Base-by-base conservation (phyloP, 306 rosid species). In the Chamaecrista fasciculata region DNA sequence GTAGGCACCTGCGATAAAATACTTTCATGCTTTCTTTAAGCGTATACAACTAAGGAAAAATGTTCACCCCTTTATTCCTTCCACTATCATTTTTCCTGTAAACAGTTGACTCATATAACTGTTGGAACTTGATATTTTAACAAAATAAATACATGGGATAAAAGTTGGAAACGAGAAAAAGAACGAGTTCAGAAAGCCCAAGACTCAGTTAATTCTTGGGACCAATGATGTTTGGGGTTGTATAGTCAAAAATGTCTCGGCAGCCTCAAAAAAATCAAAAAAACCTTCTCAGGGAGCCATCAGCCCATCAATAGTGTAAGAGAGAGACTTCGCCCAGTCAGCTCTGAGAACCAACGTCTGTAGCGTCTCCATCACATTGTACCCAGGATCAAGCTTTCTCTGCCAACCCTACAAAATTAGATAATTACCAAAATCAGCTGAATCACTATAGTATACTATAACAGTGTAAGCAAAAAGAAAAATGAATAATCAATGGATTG, bases 241-340 rank as follows among this genome's bases (percentile, higher is more conserved):
- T 72, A 71, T 48, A 37, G 82, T 72, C 96, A 88, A 91, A 86
- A 86, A 79, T 88, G 92, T 83, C 61, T 62, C 42, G 34, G 59
- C 74, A 67, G 72, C 63, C 73, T 79, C 63, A 61, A 55, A 70
- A 52, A 55, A 56, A 33, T 33, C 50, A 79, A 74, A 73, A 23
- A 42, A 84, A 55, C 66, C 76, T 69, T 68, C 70, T 76, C 67
- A 94, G 11, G 99, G 97, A 70, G 99, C 99, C 99, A 94, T 88
- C 74, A 94, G 82, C 75, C 97, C 97, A n/a, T 94, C 99, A 73
- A 94, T 89, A 12, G 99, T 94, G 78, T 94, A 88, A 20, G 97
- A 79, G 71, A 94, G 96, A 42, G 91, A 84, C 79, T 90, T 83
- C 1, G 97, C 99, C 99, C 99, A 94, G 82, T 91, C 99, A 40